A percentile compares a stretch with the other conserved stretches of the same genome.
These are phyloP conservation scores for Penicillium lagena DNA, from an alignment of 495 filamentous ascomycete species.

Conservation along the genomic window DNA sequence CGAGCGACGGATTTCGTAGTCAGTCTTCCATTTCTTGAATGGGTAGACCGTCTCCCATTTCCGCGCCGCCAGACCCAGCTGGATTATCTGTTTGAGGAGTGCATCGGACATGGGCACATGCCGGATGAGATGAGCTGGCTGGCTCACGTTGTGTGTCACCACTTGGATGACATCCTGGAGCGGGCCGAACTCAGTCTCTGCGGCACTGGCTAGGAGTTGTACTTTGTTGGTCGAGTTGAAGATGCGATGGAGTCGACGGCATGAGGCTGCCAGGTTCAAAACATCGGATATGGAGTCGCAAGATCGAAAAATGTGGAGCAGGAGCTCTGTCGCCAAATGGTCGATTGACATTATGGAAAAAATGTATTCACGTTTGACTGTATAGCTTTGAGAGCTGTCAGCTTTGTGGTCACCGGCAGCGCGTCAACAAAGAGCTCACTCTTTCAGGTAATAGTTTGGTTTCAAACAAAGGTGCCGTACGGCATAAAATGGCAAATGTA, in stretches of 20 bases:
- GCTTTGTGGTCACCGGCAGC: too few species aligned
- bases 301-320: conserved; percentile 54
- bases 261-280: conserved; percentile 47
- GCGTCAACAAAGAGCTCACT: too few species aligned
- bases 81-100: conserved; percentile 51
- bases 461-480: too few species aligned
- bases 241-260: conserved; percentile 47
- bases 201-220: conserved; percentile 43
- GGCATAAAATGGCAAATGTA: too few species aligned
- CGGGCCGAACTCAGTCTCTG: conserved; percentile 56
- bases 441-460: too few species aligned
- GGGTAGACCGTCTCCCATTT: conserved; percentile 66
- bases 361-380: conserved; percentile 4
- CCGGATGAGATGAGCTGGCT: conserved; percentile 47
- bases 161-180: conserved; percentile 54
- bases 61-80: conserved; percentile 50
- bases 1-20: conserved; percentile 56
- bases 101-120: conserved; percentile 42
- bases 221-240: conserved; percentile 47
- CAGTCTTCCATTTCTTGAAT: conserved; percentile 55
- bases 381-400: conserved; percentile 1
- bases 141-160: conserved; percentile 50
- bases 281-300: conserved; percentile 46
- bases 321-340: conserved; percentile 53
- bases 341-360: conserved; percentile 39